Evolutionary conservation across 768 basidiomycete species (phyloP).

Genomic region (Hortiboletus flavorubellus): DNA sequence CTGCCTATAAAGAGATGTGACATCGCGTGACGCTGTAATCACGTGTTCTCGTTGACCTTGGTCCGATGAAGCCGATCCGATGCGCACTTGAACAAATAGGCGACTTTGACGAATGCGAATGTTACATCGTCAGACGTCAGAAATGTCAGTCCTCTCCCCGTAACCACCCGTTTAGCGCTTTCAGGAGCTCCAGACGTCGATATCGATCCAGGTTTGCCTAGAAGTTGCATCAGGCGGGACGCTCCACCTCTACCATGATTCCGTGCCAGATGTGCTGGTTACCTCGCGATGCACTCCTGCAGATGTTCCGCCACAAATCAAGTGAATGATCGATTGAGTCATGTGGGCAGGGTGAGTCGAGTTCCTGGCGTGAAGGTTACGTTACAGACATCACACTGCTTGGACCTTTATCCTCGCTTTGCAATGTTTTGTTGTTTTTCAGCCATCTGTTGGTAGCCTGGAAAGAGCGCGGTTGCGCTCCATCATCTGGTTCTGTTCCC

Average conservation of each 20-base stretch:
- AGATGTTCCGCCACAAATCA: neutral
- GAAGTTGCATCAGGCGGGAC: neutral
- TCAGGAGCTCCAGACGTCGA: neutral
- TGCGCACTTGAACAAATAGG: too few species aligned
- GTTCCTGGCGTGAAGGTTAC: neutral
- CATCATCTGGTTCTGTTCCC: neutral
- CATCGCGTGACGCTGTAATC: constrained; percentile 6
- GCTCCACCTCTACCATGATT: neutral
- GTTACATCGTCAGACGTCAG: neutral
- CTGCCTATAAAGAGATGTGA: constrained; percentile 11
- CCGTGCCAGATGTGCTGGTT: too few species aligned
- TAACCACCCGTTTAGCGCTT: neutral
- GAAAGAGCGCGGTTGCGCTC: neutral
- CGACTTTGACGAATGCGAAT: neutral
- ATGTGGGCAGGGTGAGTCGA: neutral
- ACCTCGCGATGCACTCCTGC: neutral
- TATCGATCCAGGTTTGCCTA: neutral
- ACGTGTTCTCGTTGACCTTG: constrained; percentile 5
- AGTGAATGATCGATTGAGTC: neutral
- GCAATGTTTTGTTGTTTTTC: neutral
- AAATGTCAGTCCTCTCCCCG: neutral
- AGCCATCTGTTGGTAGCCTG: neutral
- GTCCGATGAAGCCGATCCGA: too few species aligned
- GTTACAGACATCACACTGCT: neutral
- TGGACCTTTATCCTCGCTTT: neutral